Percentiles rank a stretch among this genome's conserved stretches.
Conservation (phyloP, 2,329 filamentous ascomycete species). For the Aspergillus sp. region DNA sequence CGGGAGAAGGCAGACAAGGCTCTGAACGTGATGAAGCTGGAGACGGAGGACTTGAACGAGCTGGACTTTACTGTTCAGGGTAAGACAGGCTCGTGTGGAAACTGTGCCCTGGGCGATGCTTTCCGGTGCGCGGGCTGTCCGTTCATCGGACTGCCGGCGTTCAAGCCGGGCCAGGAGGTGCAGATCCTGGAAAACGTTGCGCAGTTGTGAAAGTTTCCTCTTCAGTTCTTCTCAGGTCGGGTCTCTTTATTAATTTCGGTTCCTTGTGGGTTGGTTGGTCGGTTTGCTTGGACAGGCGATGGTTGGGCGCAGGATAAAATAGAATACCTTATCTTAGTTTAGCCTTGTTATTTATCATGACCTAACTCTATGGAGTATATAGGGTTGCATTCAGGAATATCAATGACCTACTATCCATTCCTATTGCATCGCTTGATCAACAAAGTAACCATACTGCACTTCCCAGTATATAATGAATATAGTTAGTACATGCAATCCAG, state of each 20-base stretch:
- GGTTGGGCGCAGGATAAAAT: constrained; percentile 5
- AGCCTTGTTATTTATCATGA: not conserved
- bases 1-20: constrained; percentile 64
- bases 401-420: not conserved
- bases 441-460: no score
- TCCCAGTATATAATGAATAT: no score
- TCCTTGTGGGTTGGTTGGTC: not conserved
- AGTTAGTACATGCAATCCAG: no score
- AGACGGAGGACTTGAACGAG: constrained; percentile 75
- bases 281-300: not conserved
- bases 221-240: not conserved
- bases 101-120: constrained; percentile 90
- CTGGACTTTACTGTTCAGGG: constrained; percentile 97
- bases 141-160: constrained; percentile 88
- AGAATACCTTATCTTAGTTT: not conserved
- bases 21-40: constrained; percentile 62
- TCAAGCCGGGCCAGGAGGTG: constrained; percentile 96
- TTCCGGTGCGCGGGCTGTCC: constrained; percentile 75
- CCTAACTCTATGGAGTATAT: not conserved
- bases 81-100: constrained; percentile 92
- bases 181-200: constrained; percentile 81
- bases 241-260: not conserved
- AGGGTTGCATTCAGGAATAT: no score
- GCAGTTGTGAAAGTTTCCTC: constrained; percentile 62
- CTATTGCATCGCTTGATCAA: not conserved